phyloP scores from a whole-genome alignment of 495 filamentous ascomycete species.

The Aspergillus bertholletiae region DNA sequence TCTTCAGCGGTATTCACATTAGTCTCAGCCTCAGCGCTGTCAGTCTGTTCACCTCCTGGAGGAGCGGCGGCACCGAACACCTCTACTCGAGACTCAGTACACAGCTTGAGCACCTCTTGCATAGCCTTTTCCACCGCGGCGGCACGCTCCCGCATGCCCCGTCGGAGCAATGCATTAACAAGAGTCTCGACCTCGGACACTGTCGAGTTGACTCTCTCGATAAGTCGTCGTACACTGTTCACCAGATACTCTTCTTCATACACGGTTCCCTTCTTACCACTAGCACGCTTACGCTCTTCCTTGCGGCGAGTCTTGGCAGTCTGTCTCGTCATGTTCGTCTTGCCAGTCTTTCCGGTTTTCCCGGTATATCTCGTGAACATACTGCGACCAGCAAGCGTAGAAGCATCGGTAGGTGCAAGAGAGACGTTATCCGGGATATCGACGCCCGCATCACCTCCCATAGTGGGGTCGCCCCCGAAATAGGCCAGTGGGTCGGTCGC shows the following conservation, averaged over 20 bases:
- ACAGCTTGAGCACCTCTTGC: conserved; percentile 67
- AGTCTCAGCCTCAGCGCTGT: conserved; percentile 6
- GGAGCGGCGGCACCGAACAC: conserved; percentile 52
- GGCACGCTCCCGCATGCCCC: conserved; percentile 85
- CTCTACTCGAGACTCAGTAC: conserved; percentile 58
- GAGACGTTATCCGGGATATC: conserved; percentile 91
- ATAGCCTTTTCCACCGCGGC: conserved; percentile 69
- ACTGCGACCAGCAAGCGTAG: conserved; percentile 66
- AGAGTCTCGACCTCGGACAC: conserved; percentile 66
- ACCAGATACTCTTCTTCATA: conserved; percentile 98
- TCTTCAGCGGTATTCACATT: conserved; percentile 2
- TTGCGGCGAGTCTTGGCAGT: conserved; percentile 79
- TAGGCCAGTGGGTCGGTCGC: conserved; percentile 75
- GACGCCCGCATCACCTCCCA: conserved; percentile 41
- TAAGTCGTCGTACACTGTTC: conserved; percentile 75
- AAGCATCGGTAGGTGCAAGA: conserved; percentile 77
- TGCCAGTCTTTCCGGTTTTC: conserved; percentile 82
- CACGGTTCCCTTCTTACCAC: conserved; percentile 91
- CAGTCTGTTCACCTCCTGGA: conserved; percentile 9
- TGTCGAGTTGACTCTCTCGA: conserved; percentile 75
- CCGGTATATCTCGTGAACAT: conserved; percentile 92
- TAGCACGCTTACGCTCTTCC: conserved; percentile 92
- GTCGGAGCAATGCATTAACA: conserved; percentile 67
- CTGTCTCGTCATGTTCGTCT: conserved; percentile 65
- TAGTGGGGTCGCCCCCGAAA: conserved; percentile 63